A percentile compares a stretch with the other conserved stretches of the same genome.
These are phyloP conservation scores for Ustilago lituana DNA, from an alignment of 1,284 basidiomycete species.

Conservation along the genomic window DNA sequence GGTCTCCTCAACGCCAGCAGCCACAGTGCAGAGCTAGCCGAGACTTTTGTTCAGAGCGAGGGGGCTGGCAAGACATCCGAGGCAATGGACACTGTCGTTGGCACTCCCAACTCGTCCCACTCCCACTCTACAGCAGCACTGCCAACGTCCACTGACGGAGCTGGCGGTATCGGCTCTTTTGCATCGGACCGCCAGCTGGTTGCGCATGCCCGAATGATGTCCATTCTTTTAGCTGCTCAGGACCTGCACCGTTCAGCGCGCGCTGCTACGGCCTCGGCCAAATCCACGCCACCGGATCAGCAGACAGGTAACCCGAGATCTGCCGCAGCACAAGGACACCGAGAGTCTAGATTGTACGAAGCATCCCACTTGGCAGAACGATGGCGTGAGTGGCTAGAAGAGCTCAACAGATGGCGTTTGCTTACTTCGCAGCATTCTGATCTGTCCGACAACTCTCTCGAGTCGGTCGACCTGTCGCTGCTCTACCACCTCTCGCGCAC, in stretches of 20 bases:
- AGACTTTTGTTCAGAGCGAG: conserved; percentile 1
- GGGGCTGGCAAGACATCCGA: conserved; percentile 2
- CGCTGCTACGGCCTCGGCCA: conserved; percentile 9
- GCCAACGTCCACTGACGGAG: conserved; percentile 13
- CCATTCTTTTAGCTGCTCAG: conserved; percentile 51
- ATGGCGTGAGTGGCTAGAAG: conserved; percentile 50
- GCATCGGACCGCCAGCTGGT: conserved; percentile 54
- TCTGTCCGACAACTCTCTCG: conserved; percentile 35
- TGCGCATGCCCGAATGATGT: conserved; percentile 55
- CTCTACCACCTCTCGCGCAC: conserved; percentile 50
- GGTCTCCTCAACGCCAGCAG: conserved; percentile 46
- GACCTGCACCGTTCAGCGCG: conserved; percentile 41
- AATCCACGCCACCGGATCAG: conserved; percentile 7
- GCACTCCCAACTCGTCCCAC: conserved; percentile 19
- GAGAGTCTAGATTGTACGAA: conserved; percentile 11
- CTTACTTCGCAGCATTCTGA: conserved; percentile 47
- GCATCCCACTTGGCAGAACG: conserved; percentile 37
- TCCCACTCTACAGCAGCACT: conserved; percentile 19
- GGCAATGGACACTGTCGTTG: conserved; percentile 1
- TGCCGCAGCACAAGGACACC: too few species aligned
- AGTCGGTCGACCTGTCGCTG: conserved; percentile 41
- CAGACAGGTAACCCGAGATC: too few species aligned
- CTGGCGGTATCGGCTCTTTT: conserved; percentile 37
- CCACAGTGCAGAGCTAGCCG: conserved; percentile 28
- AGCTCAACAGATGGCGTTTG: conserved; percentile 48